Conservation (phyloP, 164 flowering plant species). For the Houttuynia cordata region DNA sequence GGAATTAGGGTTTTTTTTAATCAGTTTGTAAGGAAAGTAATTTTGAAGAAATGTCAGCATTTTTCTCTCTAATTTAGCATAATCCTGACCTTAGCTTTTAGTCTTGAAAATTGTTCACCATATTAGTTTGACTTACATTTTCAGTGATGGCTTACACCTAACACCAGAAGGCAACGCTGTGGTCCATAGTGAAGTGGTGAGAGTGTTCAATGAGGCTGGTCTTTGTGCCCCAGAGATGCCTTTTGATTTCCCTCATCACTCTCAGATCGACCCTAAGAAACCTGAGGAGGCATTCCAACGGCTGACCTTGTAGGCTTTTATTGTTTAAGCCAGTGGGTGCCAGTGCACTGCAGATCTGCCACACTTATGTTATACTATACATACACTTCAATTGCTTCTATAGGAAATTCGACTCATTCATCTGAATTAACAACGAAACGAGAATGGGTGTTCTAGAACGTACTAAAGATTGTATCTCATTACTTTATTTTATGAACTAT, state of each 20-base stretch:
- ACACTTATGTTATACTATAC: too few relatives aligned
- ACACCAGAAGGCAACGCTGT: slow-evolving; percentile 65
- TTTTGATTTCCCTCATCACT: slow-evolving; percentile 75
- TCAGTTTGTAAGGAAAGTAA: too few relatives aligned
- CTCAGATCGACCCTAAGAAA: slow-evolving; percentile 41
- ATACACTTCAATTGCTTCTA: too few relatives aligned
- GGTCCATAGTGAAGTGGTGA: slow-evolving; percentile 43
- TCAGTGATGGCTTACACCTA: slow-evolving; percentile 84
- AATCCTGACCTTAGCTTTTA: background rate
- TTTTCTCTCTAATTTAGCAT: background rate
- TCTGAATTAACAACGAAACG: too few relatives aligned
- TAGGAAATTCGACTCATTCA: too few relatives aligned
- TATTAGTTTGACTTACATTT: background rate
- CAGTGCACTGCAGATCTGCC: too few relatives aligned
- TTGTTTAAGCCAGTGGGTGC: too few relatives aligned
- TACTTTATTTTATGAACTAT: too few relatives aligned
- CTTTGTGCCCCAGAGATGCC: slow-evolving; percentile 51
- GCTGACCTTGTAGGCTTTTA: slow-evolving; percentile 7
- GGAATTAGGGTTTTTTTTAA: too few relatives aligned
- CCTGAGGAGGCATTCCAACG: slow-evolving; percentile 49
- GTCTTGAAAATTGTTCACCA: background rate
- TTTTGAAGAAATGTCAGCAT: too few relatives aligned
- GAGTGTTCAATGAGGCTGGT: slow-evolving; percentile 38
- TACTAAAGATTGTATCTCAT: too few relatives aligned
- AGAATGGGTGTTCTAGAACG: too few relatives aligned